Conservation (phyloP, 73 alveolate species). For the Paraurostyla sp. region DNA sequence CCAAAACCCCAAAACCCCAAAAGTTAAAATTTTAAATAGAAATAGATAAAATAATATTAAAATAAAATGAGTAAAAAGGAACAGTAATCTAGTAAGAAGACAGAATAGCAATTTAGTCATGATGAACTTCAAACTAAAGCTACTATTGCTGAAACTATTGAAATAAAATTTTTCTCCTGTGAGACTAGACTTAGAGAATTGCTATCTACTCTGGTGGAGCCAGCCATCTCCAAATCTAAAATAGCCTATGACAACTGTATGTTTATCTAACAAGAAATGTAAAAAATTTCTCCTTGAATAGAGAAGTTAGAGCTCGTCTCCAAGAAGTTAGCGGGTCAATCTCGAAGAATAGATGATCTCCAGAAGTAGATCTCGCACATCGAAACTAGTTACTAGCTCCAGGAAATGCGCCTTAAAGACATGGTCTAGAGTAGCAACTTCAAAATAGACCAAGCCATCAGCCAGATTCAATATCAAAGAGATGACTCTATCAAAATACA, state of each 20-base stretch:
- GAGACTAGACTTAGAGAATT: slow-evolving; percentile 45
- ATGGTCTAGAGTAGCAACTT: neutral
- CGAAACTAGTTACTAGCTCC: neutral
- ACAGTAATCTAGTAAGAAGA: neutral
- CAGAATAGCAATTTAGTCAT: neutral
- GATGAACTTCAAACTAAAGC: slow-evolving; percentile 36
- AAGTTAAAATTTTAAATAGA: neutral
- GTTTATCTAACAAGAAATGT: slow-evolving; percentile 1
- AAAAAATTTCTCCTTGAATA: neutral
- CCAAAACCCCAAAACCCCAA: slow-evolving; percentile 29
- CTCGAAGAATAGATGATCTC: neutral
- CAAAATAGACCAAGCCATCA: neutral
- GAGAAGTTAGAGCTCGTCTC: slow-evolving; percentile 2
- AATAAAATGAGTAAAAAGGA: neutral
- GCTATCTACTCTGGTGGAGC: slow-evolving; percentile 25
- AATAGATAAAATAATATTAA: neutral
- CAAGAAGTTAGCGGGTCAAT: neutral
- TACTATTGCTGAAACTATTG: slow-evolving; percentile 42
- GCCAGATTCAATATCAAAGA: neutral
- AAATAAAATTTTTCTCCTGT: slow-evolving; percentile 30
- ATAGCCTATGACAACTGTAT: neutral
- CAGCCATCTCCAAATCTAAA: slow-evolving; percentile 19
- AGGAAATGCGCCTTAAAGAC: neutral
- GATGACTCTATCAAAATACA: neutral
- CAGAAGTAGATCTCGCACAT: neutral